phyloP scores from a whole-genome alignment of 306 rosid species.

The Datisca glomerata region DNA sequence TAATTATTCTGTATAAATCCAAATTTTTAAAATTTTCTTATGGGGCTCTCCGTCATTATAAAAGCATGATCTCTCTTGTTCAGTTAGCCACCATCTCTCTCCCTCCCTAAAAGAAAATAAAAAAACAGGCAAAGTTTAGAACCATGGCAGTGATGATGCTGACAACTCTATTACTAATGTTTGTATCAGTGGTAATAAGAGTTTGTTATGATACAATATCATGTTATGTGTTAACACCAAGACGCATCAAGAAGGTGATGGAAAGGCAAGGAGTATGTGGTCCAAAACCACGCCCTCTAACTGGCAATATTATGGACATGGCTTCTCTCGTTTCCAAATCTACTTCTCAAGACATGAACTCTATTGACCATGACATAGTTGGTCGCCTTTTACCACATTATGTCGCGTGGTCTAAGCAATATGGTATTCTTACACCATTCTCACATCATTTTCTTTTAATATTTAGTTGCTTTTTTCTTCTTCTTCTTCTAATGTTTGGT shows the following conservation, averaged over 20 bases:
- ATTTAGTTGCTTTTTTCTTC: background rate
- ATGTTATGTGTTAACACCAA: conserved; percentile 56
- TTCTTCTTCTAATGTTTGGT: background rate
- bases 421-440: conserved; percentile 24
- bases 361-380: conserved; percentile 71
- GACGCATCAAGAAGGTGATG: conserved; percentile 63
- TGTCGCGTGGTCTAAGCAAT: conserved; percentile 56
- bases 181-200: conserved; percentile 26
- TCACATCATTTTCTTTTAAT: background rate
- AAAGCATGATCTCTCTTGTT: too few relatives aligned
- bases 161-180: conserved; percentile 16
- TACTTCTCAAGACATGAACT: conserved; percentile 67
- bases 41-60: too few relatives aligned
- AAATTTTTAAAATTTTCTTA: too few relatives aligned
- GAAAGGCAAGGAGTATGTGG: conserved; percentile 86
- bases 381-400: conserved; percentile 81
- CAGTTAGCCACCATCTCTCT: too few relatives aligned
- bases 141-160: conserved; percentile 29
- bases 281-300: conserved; percentile 63
- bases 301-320: conserved; percentile 78
- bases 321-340: conserved; percentile 54
- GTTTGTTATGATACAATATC: conserved; percentile 32
- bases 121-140: too few relatives aligned
- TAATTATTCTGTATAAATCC: too few relatives aligned
- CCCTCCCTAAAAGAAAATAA: too few relatives aligned